Base-by-base conservation (phyloP, 1,284 basidiomycete genomes). In the Ganoderma multipileum region DNA sequence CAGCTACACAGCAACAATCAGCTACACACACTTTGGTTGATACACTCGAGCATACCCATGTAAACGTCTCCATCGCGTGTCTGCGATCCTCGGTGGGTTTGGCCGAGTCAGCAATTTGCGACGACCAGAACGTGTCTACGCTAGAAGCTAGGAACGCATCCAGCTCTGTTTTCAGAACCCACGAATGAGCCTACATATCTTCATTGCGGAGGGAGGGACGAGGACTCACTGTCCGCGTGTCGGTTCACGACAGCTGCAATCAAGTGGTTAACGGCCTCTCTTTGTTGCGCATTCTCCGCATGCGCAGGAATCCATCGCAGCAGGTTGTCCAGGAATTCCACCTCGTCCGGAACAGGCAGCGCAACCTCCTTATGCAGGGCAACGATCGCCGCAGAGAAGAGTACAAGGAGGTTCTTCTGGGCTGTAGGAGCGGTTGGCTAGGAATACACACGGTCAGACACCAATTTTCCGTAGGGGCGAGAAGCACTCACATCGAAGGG, bases 171-270 rank as follows among this genome's bases (percentile, higher is more conserved):
- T 11, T 1, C 28, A 14, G 7, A 39, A 39, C 23, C 4, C n/a
- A 55, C 1, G 39, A 16, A 28, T 26, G n/a, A 39, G 38, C 28
- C n/a, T n/a, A n/a, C 20, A 36, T n/a, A 38, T 12, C 9, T 8
- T 16, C 0, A 18, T 18, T 33, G 18, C 2, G 12, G 36, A 50
- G n/a, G 20, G 9, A 11, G 7, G 9, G 16, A 26, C 16, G 12
- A 23, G 6, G 14, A 62, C 71, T 61, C 42, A 93, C 94, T 88
- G 61, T 88, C 82, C 11, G 84, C 82, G 60, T 89, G 87, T 80
- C 95, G 95, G 79, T 98, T 98, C 26, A 95, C 79, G 33, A 93
- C 81, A 0, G 91, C 88, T 0, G 89, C 84, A 14, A 95, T 81
- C 16, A 92, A 76, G 60, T 92, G 88, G 72, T 89, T 84, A 1